Conservation (phyloP, 306 rosid species). For the Pterocarpus santalinus region DNA sequence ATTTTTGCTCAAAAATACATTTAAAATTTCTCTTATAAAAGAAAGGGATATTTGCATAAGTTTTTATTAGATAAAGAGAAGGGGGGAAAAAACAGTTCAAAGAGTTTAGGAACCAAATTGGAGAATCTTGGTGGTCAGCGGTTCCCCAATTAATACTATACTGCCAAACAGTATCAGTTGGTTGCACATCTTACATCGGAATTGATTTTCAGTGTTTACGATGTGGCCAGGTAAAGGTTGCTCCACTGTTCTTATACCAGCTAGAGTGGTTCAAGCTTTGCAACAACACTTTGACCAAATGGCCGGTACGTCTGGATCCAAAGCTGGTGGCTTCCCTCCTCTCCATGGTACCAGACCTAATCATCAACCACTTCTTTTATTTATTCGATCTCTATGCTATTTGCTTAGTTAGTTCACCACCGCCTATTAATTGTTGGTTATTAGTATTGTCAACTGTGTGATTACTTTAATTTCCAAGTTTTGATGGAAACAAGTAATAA, state of each 20-base stretch:
- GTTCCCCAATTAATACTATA: neutral
- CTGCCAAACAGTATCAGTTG: neutral
- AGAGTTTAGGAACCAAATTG: conserved; percentile 10
- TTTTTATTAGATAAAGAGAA: neutral
- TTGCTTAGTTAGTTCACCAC: neutral
- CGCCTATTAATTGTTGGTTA: neutral
- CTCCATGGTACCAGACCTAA: conserved; percentile 56
- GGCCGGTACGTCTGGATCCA: conserved; percentile 60
- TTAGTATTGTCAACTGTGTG: neutral
- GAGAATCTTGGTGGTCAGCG: neutral
- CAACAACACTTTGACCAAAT: conserved; percentile 82
- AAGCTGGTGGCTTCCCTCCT: conserved; percentile 50
- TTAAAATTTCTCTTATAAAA: neutral
- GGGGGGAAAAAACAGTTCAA: neutral
- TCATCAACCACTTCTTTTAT: neutral
- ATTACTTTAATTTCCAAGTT: no score
- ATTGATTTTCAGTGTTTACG: neutral
- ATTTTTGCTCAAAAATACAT: neutral
- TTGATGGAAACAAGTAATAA: no score
- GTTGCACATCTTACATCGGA: neutral
- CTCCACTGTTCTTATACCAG: conserved; percentile 86
- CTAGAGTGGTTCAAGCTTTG: conserved; percentile 90
- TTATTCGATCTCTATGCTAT: neutral
- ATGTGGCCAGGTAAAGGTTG: conserved; percentile 55
- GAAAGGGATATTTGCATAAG: neutral